Evolutionary conservation across 106 monocot genomes (phyloP).

Genomic region (Platanthera zijinensis): DNA sequence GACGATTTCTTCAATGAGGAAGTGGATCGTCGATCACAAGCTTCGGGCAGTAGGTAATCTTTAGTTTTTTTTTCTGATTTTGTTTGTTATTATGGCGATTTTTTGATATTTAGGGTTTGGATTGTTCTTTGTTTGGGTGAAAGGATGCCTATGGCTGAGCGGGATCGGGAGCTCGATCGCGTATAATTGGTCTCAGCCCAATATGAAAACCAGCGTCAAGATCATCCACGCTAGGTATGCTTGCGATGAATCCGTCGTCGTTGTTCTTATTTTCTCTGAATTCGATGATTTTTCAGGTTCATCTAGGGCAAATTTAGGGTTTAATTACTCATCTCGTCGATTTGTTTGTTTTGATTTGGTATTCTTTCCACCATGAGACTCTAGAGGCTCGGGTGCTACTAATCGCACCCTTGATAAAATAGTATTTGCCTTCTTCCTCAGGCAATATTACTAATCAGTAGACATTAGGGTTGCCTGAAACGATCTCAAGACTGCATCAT

Average conservation of each 20-base stretch:
- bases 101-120: conserved; percentile 2
- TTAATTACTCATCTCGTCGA: too few relatives aligned
- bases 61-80: conserved; percentile 2
- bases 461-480: too few relatives aligned
- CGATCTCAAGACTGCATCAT: too few relatives aligned
- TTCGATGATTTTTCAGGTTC: neutral
- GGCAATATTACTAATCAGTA: too few relatives aligned
- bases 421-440: too few relatives aligned
- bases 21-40: conserved; percentile 78
- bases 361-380: too few relatives aligned
- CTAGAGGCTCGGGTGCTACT: too few relatives aligned
- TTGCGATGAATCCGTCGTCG: too few relatives aligned
- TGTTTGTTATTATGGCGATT: conserved; percentile 2
- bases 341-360: too few relatives aligned
- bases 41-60: conserved; percentile 68
- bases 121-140: conserved; percentile 1
- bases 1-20: conserved; percentile 48
- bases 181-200: conserved; percentile 77
- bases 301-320: too few relatives aligned
- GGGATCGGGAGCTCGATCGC: conserved; percentile 67
- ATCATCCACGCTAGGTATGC: conserved; percentile 82
- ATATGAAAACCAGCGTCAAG: conserved; percentile 88
- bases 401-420: too few relatives aligned
- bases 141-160: conserved; percentile 70
- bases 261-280: neutral